A percentile compares a stretch with the other conserved stretches of the same genome.
Evolutionary conservation across 179 eudicot species (phyloP).

Genomic region (Silene noctiflora): DNA sequence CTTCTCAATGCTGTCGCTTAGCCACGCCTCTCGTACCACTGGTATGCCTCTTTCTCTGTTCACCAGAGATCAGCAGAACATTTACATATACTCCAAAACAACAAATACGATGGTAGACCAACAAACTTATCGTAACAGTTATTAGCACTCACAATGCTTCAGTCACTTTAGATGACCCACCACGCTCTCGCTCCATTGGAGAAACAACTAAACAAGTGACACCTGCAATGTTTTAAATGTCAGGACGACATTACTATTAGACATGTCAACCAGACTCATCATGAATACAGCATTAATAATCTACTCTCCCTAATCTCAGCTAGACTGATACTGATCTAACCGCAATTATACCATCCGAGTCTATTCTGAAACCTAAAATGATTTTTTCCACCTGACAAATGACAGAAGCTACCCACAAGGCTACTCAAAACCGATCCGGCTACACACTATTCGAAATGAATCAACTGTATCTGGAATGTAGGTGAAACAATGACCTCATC

Average conservation of each 20-base stretch:
- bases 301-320: too few species aligned
- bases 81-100: neutral
- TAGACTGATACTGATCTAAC: too few species aligned
- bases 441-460: too few species aligned
- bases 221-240: slow-evolving; percentile 31
- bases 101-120: neutral
- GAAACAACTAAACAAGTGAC: slow-evolving; percentile 61
- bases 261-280: neutral
- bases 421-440: too few species aligned
- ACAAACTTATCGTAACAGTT: neutral
- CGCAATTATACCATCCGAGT: too few species aligned
- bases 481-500: too few species aligned
- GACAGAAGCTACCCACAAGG: too few species aligned
- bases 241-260: neutral
- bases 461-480: too few species aligned
- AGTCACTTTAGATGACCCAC: slow-evolving; percentile 72
- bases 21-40: slow-evolving; percentile 73
- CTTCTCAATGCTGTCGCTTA: slow-evolving; percentile 67
- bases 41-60: slow-evolving; percentile 59
- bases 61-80: neutral
- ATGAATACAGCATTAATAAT: too few species aligned
- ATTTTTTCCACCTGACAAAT: too few species aligned
- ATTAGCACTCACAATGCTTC: slow-evolving; percentile 65
- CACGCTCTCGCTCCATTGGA: slow-evolving; percentile 67
- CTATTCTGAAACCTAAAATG: too few species aligned